These are phyloP conservation scores for Sporothrix euskadiensis DNA, from an alignment of 2,329 filamentous ascomycete species.

Conservation along the genomic window DNA sequence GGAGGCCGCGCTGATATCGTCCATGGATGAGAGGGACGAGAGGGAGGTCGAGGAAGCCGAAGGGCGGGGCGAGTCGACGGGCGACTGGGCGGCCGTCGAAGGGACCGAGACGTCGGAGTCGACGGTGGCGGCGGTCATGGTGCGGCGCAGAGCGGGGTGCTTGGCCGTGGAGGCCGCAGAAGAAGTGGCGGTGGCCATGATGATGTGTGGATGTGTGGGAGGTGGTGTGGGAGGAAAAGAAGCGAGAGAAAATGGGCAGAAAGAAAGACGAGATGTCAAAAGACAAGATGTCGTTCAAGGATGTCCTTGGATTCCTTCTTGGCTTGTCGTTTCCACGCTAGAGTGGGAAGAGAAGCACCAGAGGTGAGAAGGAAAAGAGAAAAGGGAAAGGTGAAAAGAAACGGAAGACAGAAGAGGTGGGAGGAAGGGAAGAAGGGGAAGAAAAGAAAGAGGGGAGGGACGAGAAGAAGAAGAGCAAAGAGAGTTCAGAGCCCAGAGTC, in stretches of 20 bases:
- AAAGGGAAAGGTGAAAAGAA: background rate
- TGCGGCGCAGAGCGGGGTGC: constrained; percentile 51
- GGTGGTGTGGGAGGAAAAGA: background rate
- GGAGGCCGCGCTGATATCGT: constrained; percentile 58
- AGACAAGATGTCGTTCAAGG: background rate
- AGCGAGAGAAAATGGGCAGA: background rate
- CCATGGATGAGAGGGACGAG: constrained; percentile 78
- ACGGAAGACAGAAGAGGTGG: background rate
- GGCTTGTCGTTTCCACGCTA: constrained; percentile 10
- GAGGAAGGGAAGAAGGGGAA: background rate
- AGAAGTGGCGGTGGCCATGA: constrained; percentile 50
- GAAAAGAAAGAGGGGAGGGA: background rate
- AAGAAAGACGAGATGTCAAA: background rate
- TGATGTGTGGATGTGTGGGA: background rate
- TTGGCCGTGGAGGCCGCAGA: constrained; percentile 41
- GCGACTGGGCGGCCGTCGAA: constrained; percentile 59
- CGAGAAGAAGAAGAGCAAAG: background rate
- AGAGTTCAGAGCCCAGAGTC: background rate
- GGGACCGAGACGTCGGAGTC: constrained; percentile 52
- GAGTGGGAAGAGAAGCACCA: background rate
- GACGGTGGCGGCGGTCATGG: constrained; percentile 45
- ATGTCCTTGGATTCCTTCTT: background rate
- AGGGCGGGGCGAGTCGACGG: constrained; percentile 58
- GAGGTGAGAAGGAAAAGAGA: constrained; percentile 2
- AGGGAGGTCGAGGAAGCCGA: constrained; percentile 86